Conservation (phyloP, 2,329 filamentous ascomycete genomes). For the Myriosclerotinia curreyana region DNA sequence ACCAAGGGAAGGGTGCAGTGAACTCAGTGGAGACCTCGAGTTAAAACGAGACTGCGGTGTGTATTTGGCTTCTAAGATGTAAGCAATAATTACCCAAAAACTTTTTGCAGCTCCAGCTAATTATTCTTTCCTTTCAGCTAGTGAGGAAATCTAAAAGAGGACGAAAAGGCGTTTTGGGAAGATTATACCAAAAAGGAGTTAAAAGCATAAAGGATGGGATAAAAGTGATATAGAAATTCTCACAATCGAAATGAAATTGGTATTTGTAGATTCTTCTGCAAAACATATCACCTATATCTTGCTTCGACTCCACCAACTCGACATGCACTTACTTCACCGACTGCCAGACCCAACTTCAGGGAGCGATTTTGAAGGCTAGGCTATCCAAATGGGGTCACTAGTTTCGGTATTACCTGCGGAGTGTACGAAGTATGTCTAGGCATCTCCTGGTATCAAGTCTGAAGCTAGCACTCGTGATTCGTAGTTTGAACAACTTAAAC, state of each 20-base stretch:
- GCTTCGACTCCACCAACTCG: background rate
- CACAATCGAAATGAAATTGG: background rate
- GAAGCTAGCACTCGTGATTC: too few species aligned
- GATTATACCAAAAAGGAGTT: constrained; percentile 17
- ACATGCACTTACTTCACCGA: background rate
- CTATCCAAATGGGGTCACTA: background rate
- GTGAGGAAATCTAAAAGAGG: background rate
- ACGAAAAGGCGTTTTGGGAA: constrained; percentile 1
- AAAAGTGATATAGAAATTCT: background rate
- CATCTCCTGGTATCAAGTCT: too few species aligned
- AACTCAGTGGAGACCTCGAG: background rate
- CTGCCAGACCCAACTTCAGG: background rate
- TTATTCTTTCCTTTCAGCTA: background rate
- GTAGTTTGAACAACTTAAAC: too few species aligned
- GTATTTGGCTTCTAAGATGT: background rate
- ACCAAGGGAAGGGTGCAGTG: constrained; percentile 10
- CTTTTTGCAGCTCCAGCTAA: background rate
- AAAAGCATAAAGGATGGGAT: background rate
- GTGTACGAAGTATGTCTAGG: too few species aligned
- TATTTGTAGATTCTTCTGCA: background rate
- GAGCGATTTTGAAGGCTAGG: background rate
- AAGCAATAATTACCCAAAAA: background rate
- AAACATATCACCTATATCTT: background rate
- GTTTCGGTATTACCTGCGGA: too few species aligned
- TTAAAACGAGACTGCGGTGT: background rate